Base-by-base conservation (phyloP, 75 land plant genomes). In the Pinus taeda region DNA sequence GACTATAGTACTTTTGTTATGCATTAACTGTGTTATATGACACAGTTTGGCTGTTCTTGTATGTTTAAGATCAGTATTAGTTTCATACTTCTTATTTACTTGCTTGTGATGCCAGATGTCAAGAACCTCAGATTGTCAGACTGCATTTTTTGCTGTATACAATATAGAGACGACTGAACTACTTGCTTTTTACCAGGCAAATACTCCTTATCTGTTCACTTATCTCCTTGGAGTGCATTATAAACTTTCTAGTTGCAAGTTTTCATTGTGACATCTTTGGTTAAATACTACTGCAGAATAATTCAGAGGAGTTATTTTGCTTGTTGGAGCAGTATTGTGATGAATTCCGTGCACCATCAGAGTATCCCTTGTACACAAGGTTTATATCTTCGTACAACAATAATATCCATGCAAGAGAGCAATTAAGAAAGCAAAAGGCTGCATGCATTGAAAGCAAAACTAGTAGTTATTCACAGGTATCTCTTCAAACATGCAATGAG, bases 131-230 rank as follows among this genome's bases (percentile, higher is more conserved):
- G 97, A 94, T 75, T 85, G 88, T 15, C 93, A 97, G 76, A 85
- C 86, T 36, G 86, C 98, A 26, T 97, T 97, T 75, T 88, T 97
- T 80, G 98, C 87, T 75, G 91, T 97, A 36, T 97, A 97, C 82
- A 91, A 97, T 74, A 85, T 95, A 89, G 99, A 92, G 77, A 86
- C 93, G 20, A 90, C 99, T 77, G 90, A 97, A 75, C 80, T 97
- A 71, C 75, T 97, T 70, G 85, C 92, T 37, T 97, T 97, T 76
- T 89, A 91, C 83, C 95, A 88, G 93, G 99, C 91, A 71, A 42
- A 53, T 37, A 18, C 17, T 17, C 13, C n/a, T 42, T 69, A 13
- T 18, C 72, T 67, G 49, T 21, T 69, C 15, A 29, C 18, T 6
- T 65, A 33, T 65, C 20, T 65, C 20, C 70, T 33, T 39, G n/a